Conservation (phyloP, 257 asterid species). For the Solanum corneliomulleri region DNA sequence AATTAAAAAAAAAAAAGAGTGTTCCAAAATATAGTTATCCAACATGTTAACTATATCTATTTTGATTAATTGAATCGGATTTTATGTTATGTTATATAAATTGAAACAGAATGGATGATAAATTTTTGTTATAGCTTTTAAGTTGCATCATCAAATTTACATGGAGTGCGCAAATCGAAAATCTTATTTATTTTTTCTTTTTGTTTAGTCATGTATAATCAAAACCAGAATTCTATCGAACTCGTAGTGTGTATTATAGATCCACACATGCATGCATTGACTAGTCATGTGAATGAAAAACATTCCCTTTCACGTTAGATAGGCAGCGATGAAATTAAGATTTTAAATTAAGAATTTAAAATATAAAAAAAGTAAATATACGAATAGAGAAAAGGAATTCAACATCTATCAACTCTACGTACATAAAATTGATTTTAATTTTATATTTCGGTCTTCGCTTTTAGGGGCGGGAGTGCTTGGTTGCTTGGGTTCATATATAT, state of each 20-base stretch:
- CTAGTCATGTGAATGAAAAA: neutral
- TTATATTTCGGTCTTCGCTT: neutral
- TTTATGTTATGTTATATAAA: neutral
- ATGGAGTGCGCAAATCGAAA: neutral
- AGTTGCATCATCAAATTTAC: neutral
- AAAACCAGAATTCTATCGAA: neutral
- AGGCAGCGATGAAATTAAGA: neutral
- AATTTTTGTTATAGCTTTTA: neutral
- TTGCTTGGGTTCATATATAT: neutral
- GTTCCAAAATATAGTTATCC: neutral
- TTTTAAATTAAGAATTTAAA: neutral
- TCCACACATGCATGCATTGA: neutral
- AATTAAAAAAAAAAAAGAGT: neutral
- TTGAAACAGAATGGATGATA: neutral
- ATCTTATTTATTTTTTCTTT: neutral
- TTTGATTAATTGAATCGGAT: neutral
- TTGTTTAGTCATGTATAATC: neutral
- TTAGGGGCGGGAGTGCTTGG: neutral
- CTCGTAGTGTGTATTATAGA: neutral
- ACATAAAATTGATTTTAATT: too few relatives aligned
- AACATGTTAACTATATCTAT: neutral
- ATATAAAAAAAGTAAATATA: neutral
- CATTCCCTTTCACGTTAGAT: neutral
- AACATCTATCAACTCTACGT: neutral
- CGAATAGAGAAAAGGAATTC: neutral